These are phyloP conservation scores for Mucor sp. DNA, from an alignment of 371 early-diverging fungal genomes.

Conservation along the genomic window DNA sequence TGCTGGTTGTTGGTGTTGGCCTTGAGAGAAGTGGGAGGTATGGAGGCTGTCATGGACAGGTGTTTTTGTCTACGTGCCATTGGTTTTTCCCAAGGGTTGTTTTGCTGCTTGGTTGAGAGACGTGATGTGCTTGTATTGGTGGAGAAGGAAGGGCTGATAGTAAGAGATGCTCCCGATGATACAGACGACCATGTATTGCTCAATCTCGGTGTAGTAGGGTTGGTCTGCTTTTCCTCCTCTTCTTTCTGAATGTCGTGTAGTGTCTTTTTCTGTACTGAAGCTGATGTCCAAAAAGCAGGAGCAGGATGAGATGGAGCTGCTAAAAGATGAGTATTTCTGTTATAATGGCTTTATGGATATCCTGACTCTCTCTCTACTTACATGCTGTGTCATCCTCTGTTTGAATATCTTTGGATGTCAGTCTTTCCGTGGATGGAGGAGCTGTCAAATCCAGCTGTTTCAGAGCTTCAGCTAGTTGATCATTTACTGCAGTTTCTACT, in stretches of 20 bases:
- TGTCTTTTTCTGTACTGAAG: background rate
- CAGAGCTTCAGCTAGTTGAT: background rate
- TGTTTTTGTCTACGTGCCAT: conserved; percentile 8
- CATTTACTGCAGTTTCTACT: background rate
- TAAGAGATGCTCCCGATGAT: background rate
- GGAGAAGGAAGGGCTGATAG: background rate
- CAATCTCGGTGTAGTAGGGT: background rate
- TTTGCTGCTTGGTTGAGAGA: background rate
- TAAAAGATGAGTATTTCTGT: too few relatives aligned
- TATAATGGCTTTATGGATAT: too few relatives aligned
- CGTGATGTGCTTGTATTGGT: conserved; percentile 3
- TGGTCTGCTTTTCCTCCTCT: background rate
- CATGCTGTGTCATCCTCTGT: background rate
- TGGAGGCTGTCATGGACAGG: conserved; percentile 11
- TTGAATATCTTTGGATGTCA: background rate
- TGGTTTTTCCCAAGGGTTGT: conserved; percentile 2
- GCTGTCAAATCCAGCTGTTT: background rate
- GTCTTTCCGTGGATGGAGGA: background rate
- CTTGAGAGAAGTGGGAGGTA: background rate
- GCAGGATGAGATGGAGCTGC: background rate
- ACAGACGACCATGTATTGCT: conserved; percentile 12
- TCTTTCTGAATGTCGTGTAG: background rate
- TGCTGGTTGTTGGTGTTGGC: background rate
- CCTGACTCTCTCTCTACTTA: background rate
- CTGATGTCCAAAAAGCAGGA: background rate